These are phyloP conservation scores for Pelargonium myrrhifolium DNA, from an alignment of 441 rosid genomes.

Conservation along the genomic window DNA sequence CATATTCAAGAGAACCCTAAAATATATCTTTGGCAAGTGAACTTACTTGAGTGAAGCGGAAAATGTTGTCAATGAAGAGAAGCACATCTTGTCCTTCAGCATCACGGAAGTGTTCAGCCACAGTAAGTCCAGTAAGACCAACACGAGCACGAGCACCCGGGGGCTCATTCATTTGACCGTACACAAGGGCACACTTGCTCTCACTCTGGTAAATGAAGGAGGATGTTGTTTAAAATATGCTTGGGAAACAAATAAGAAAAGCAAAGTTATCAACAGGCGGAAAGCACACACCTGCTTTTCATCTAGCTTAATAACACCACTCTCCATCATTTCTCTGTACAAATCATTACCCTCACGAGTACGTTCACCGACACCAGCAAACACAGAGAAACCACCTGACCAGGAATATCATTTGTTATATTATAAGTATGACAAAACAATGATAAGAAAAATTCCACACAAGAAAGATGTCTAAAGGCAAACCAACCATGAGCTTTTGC, in stretches of 20 bases:
- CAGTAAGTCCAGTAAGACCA: conserved; percentile 94
- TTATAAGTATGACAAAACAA: background rate
- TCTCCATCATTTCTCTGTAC: conserved; percentile 95
- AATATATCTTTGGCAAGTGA: background rate
- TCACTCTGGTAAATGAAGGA: conserved; percentile 45
- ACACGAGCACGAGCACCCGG: conserved; percentile 99
- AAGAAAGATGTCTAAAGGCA: background rate
- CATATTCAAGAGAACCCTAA: background rate
- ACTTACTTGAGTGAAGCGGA: conserved; percentile 86
- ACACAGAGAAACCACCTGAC: conserved; percentile 95
- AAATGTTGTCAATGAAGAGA: conserved; percentile 90
- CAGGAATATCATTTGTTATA: conserved; percentile 1
- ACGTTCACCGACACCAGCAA: conserved; percentile 98
- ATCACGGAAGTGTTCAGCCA: conserved; percentile 96
- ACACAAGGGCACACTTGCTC: conserved; percentile 98
- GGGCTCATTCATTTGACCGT: conserved; percentile 99
- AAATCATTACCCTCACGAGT: conserved; percentile 97
- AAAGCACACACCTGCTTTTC: conserved; percentile 61
- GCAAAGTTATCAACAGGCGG: background rate
- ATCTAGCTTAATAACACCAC: conserved; percentile 97
- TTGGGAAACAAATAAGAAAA: background rate
- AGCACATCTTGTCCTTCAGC: conserved; percentile 98
- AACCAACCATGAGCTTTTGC: conserved; percentile 29
- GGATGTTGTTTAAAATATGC: background rate
- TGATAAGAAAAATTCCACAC: background rate